These are phyloP conservation scores for Limnomonas spitsbergensis DNA, from an alignment of 139 green algal species.

Conservation along the genomic window DNA sequence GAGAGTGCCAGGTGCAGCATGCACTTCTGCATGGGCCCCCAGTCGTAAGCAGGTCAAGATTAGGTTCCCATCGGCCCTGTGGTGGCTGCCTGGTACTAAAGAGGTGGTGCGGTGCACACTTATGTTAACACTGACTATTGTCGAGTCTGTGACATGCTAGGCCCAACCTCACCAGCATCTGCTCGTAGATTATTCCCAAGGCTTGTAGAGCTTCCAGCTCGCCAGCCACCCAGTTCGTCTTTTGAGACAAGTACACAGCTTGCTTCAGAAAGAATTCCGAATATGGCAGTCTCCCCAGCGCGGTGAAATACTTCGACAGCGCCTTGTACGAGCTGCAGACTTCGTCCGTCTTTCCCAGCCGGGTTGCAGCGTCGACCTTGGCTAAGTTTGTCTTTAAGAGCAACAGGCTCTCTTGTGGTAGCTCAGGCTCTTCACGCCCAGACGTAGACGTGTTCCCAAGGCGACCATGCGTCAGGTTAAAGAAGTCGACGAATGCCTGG, in stretches of 20 bases:
- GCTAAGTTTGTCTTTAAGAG: conserved; percentile 49
- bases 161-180: conserved; percentile 31
- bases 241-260: conserved; percentile 31
- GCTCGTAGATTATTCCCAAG: conserved; percentile 55
- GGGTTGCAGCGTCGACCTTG: conserved; percentile 31
- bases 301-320: conserved; percentile 50
- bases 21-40: too few relatives aligned
- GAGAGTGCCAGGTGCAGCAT: too few relatives aligned
- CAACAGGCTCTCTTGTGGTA: conserved; percentile 37
- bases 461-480: conserved; percentile 38
- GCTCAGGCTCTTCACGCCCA: conserved; percentile 16
- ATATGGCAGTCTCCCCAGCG: conserved; percentile 38
- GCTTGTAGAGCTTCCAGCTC: conserved; percentile 59
- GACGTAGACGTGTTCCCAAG: neutral
- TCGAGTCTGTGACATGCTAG: too few relatives aligned
- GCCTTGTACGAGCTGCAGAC: conserved; percentile 41
- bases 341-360: conserved; percentile 10
- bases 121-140: too few relatives aligned
- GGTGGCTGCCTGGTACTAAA: too few relatives aligned
- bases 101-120: too few relatives aligned
- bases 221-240: conserved; percentile 25
- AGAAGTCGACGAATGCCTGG: conserved; percentile 59
- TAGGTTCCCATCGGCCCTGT: too few relatives aligned
- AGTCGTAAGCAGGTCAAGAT: too few relatives aligned
- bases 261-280: conserved; percentile 52